Evolutionary conservation across 495 filamentous ascomycete species (phyloP), one percentile per base, ranked within the genome.

Genomic region (Penicillium desertorum): DNA sequence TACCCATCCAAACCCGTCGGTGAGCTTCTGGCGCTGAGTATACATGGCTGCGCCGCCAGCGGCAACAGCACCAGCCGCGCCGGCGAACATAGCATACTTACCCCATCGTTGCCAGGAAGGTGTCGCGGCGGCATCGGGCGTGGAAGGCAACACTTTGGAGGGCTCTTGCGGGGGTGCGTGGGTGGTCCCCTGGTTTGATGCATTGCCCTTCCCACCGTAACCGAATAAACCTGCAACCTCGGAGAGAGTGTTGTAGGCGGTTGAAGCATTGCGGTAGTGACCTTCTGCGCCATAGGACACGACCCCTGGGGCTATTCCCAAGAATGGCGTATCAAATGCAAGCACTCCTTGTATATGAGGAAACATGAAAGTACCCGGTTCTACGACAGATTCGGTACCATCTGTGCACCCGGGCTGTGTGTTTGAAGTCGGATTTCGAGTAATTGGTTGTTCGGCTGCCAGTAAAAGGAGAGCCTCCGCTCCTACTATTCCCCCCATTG

Each of bases 401-500:
- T 71, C 62, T 47, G 60, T 17, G 17, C 67, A 46, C 6, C 52
- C 47, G 4, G 57, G 46, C 43, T 45, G 51, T 43, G 47, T 47
- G 5, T 60, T 51, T 4, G 73, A 58, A 9, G 69, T 55, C 3
- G 60, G 43, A 19, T 68, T 65, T 0, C 70, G 60, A 32, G 65
- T 69, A 59, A 93, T 84, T 20, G 88, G 86, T 42, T 86, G 77
- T 57, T 95, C 90, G 23, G 78, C 77, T 29, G 85, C 76, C 17
- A 94, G 78, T 14, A 83, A 73, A 45, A 97, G 80, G 42, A 94
- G 73, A 0, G 89, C 86, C 56, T 98, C 94, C 20, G 92, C 92
- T 23, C 90, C 94, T 14, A 98, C 91, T 62, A 98, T 96, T 58
- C 94, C 94, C 61, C 92, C 94, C 94, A 98, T 98, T 11, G 87